phyloP scores from a whole-genome alignment of 345 rosid genomes.

The Linum usitatissimum region DNA sequence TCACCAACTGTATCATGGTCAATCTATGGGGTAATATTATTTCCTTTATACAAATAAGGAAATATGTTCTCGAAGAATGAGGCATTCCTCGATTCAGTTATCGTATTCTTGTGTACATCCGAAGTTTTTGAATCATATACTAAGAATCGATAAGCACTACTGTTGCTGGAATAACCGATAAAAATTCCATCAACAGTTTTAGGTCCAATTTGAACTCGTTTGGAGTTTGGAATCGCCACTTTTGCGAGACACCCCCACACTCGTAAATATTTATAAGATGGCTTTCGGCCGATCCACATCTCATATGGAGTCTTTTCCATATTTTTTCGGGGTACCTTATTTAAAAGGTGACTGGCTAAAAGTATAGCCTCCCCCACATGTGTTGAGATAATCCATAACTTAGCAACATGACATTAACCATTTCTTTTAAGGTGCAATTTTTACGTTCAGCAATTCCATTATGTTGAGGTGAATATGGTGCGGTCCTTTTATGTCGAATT shows the following conservation, averaged over 20 bases:
- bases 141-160: too few relatives aligned
- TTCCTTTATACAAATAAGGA: not conserved
- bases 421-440: not conserved
- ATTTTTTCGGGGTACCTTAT: not conserved
- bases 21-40: too few relatives aligned
- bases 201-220: too few relatives aligned
- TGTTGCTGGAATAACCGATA: too few relatives aligned
- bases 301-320: not conserved
- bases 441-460: not conserved
- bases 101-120: constrained; percentile 1
- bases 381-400: constrained; percentile 2
- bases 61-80: constrained; percentile 3
- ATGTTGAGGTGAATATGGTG: not conserved
- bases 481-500: not conserved
- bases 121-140: not conserved
- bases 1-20: too few relatives aligned
- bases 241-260: too few relatives aligned
- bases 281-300: not conserved
- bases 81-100: constrained; percentile 8
- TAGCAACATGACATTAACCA: not conserved
- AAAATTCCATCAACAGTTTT: too few relatives aligned
- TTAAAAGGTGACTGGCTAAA: not conserved
- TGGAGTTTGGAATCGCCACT: too few relatives aligned
- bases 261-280: too few relatives aligned
- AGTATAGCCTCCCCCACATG: constrained; percentile 4